A percentile compares a stretch with the other conserved stretches of the same genome.
These are phyloP conservation scores for Alternaria arbusti DNA, from an alignment of 2,329 filamentous ascomycete species.

Conservation along the genomic window DNA sequence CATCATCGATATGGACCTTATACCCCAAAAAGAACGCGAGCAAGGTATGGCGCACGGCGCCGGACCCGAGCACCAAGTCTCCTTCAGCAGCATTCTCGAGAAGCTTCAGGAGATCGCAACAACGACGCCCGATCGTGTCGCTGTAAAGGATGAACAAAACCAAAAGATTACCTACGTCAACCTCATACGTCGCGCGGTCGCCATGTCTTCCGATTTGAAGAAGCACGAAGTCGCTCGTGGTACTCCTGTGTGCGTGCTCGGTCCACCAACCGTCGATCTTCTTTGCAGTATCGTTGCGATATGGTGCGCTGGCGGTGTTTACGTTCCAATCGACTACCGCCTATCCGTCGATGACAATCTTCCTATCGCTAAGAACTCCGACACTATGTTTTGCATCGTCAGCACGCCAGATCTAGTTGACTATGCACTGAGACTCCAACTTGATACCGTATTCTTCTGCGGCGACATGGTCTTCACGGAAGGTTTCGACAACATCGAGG, in stretches of 20 bases:
- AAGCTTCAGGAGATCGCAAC: not conserved
- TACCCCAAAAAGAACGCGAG: not conserved
- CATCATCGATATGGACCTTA: not conserved
- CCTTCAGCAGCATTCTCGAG: not conserved
- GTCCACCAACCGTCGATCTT: slow-evolving; percentile 1
- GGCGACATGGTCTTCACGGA: not conserved
- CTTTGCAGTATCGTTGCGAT: not conserved
- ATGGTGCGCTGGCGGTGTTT: not conserved
- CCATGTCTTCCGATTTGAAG: slow-evolving; percentile 1
- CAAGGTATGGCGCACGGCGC: not conserved
- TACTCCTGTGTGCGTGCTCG: slow-evolving; percentile 2
- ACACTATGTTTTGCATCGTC: not conserved
- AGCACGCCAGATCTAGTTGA: not conserved
- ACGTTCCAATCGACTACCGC: not conserved
- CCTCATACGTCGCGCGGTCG: not conserved
- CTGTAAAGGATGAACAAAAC: not conserved
- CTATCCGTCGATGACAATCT: not conserved
- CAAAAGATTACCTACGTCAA: not conserved
- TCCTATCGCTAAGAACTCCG: not conserved
- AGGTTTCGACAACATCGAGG: not conserved
- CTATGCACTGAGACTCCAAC: not conserved
- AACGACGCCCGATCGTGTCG: not conserved
- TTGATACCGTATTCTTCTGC: not conserved
- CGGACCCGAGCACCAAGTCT: not conserved
- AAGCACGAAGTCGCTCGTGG: not conserved